These are phyloP conservation scores for Pseudophaeomoniella oleicola DNA, from an alignment of 2,329 filamentous ascomycete species.

Conservation along the genomic window DNA sequence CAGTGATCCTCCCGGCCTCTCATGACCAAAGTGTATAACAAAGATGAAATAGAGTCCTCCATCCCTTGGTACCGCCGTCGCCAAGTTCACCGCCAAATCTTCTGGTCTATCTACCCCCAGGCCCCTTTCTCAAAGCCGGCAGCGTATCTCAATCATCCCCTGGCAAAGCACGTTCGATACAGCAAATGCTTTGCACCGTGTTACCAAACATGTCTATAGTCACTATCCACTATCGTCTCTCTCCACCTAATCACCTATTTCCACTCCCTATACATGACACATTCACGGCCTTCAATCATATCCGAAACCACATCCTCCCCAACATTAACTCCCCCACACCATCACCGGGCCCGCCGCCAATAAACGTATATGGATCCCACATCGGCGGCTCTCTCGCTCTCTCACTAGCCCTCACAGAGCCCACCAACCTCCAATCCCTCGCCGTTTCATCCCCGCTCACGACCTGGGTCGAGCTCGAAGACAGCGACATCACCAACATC, in stretches of 20 bases:
- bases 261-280: slow-evolving; percentile 15
- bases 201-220: not conserved
- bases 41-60: not conserved
- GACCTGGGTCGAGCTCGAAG: slow-evolving; percentile 21
- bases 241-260: slow-evolving; percentile 6
- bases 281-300: slow-evolving; percentile 9
- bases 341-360: not conserved
- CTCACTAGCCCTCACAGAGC: slow-evolving; percentile 26
- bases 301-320: slow-evolving; percentile 6
- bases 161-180: not conserved
- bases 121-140: slow-evolving; percentile 2
- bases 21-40: not conserved
- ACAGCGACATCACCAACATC: slow-evolving; percentile 6
- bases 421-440: slow-evolving; percentile 19
- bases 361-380: slow-evolving; percentile 18
- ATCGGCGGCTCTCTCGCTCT: slow-evolving; percentile 26
- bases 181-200: not conserved
- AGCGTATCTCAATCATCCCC: not conserved
- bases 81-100: not conserved
- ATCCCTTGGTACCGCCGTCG: not conserved
- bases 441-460: slow-evolving; percentile 16
- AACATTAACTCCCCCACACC: not conserved
- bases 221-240: slow-evolving; percentile 5
- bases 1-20: not conserved
- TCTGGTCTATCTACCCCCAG: slow-evolving; percentile 4